Evolutionary conservation across 192 early-diverging fungal genomes (phyloP), one percentile per base, ranked within the genome.

Genomic region (Gryganskiella cystojenkinii): DNA sequence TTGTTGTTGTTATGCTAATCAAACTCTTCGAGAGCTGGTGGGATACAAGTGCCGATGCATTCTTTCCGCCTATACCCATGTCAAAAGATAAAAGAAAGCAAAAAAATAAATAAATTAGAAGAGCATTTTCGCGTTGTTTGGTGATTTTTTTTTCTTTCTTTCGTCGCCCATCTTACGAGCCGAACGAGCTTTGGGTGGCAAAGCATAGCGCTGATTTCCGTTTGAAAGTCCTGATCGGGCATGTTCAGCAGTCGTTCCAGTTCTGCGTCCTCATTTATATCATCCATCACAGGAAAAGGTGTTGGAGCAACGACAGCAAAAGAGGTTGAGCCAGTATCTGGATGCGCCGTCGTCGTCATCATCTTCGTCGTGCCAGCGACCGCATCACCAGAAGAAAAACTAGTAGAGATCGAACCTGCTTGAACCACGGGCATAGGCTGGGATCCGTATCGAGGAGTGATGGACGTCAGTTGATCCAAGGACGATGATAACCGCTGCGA

Each of bases 121-220:
- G n/a, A n/a, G n/a, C n/a, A n/a, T n/a, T n/a, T n/a, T 31, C 0
- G 17, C n/a, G 15, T 31, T 54, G 27, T 3, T 31, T 54, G 24
- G 8, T 52, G 7, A 42, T 45, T 14, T 14, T 2, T 57, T 49
- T n/a, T n/a, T n/a, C n/a, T n/a, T n/a, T n/a, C n/a, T n/a, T n/a
- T n/a, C n/a, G n/a, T n/a, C n/a, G n/a, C n/a, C n/a, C 37, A 40
- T 40, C 37, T 40, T 40, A 68, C 66, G 24, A 68, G 35, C 0
- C 37, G 20, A 3, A 34, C 20, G 11, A 68, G 59, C 15, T 1
- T 60, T 24, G 66, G 66, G 25, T 68, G 55, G 13, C 7, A 5
- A 17, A 68, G 56, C 8, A 68, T 68, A 17, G n/a, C 17, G 33
- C 59, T 30, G 56, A 68, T 46, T 20, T 51, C 34, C 13, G 42